phyloP scores from a whole-genome alignment of 2,329 filamentous ascomycete genomes.

The Nemania sp. region DNA sequence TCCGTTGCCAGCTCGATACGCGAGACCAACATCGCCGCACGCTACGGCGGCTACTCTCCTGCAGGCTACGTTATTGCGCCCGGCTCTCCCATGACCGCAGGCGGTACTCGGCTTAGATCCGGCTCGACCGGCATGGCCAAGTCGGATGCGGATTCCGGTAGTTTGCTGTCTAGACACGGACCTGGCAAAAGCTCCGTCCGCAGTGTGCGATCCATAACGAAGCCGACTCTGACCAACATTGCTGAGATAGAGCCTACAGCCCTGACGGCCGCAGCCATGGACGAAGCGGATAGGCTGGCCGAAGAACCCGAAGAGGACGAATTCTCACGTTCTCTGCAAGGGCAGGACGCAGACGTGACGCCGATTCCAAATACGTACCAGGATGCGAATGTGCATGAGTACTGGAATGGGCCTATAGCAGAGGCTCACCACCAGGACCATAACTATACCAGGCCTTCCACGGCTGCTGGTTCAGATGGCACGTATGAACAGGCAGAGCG shows the following conservation, averaged over 20 bases:
- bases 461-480: conserved; percentile 59
- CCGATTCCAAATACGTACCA: conserved; percentile 37
- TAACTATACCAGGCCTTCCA: conserved; percentile 47
- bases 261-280: conserved; percentile 56
- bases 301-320: conserved; percentile 46
- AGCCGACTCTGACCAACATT: conserved; percentile 59
- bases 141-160: conserved; percentile 46
- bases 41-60: conserved; percentile 72
- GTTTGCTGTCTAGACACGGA: conserved; percentile 55
- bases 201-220: conserved; percentile 53
- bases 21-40: conserved; percentile 68
- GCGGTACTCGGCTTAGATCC: conserved; percentile 53
- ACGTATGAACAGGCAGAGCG: conserved; percentile 68
- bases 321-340: conserved; percentile 29
- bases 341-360: conserved; percentile 37
- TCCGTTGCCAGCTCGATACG: conserved; percentile 66
- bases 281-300: conserved; percentile 55
- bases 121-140: conserved; percentile 55
- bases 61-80: conserved; percentile 71
- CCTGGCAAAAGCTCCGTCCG: conserved; percentile 59
- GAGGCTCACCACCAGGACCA: conserved; percentile 27
- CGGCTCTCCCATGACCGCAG: conserved; percentile 62
- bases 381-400: conserved; percentile 33
- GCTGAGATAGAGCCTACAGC: conserved; percentile 60
- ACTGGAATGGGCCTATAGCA: conserved; percentile 39